Conservation (phyloP, 73 alveolate species). For the Symbiodinium pilosum region DNA sequence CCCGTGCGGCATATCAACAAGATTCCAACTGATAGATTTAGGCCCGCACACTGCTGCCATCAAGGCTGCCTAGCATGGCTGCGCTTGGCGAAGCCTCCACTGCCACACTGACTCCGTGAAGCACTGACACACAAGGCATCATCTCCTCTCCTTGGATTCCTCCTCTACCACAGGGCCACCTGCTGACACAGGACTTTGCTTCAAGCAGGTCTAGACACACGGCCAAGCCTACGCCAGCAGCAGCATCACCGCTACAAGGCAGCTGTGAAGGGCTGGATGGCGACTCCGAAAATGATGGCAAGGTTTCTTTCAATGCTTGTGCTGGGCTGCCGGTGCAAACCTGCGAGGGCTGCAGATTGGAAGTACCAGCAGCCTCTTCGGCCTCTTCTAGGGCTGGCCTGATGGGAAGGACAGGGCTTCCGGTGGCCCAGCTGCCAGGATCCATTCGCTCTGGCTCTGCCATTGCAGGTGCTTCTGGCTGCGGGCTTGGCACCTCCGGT, state of each 20-base stretch:
- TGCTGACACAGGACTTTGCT: not conserved
- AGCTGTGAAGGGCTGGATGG: constrained; percentile 21
- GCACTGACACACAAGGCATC: not conserved
- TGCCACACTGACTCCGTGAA: not conserved
- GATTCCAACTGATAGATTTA: no score
- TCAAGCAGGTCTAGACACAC: no score
- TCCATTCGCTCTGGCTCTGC: not conserved
- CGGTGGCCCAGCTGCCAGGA: not conserved
- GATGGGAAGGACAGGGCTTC: not conserved
- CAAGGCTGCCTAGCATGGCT: constrained; percentile 36
- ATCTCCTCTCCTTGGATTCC: constrained; percentile 15
- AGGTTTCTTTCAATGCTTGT: not conserved
- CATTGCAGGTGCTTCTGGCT: no score
- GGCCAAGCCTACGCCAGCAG: constrained; percentile 61
- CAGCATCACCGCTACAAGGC: constrained; percentile 81
- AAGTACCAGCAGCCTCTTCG: not conserved
- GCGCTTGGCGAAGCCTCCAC: constrained; percentile 2
- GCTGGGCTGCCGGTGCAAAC: not conserved
- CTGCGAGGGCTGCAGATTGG: not conserved
- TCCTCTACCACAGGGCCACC: not conserved
- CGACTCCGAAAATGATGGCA: not conserved
- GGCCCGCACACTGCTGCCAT: constrained; percentile 50
- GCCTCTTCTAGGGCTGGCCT: not conserved
- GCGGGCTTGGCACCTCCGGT: no score
- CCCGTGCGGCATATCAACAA: no score